Conservation (phyloP, 805 yeast species). For the Suhomyces tanzawaensis region DNA sequence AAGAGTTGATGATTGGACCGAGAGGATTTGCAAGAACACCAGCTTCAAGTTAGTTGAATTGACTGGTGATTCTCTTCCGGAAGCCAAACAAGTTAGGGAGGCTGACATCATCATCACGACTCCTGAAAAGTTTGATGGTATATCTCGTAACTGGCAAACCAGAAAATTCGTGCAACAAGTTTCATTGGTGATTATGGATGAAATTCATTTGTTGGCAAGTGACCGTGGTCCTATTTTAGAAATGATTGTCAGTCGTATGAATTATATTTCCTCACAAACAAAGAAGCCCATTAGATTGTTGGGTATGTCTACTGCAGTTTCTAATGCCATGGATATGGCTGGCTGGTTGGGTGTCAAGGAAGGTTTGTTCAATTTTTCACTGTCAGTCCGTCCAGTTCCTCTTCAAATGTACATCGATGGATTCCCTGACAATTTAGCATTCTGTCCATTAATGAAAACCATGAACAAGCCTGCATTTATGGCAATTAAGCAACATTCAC, state of each 20-base stretch:
- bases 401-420: constrained; percentile 86
- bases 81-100: constrained; percentile 57
- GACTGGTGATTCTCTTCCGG: constrained; percentile 82
- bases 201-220: constrained; percentile 77
- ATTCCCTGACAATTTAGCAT: constrained; percentile 76
- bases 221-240: constrained; percentile 86
- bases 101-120: constrained; percentile 81
- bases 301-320: constrained; percentile 84
- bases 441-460: constrained; percentile 81
- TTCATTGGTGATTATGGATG: constrained; percentile 80
- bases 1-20: constrained; percentile 78
- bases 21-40: constrained; percentile 47
- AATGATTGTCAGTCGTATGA: constrained; percentile 87
- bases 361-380: constrained; percentile 78
- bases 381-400: constrained; percentile 82
- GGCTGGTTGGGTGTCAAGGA: constrained; percentile 75
- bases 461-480: constrained; percentile 88
- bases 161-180: constrained; percentile 72
- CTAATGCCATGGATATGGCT: constrained; percentile 83
- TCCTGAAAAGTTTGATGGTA: constrained; percentile 86
- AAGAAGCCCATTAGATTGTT: constrained; percentile 60
- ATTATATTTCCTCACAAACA: constrained; percentile 61
- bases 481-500: constrained; percentile 91
- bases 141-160: constrained; percentile 81
- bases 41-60: constrained; percentile 62